These are phyloP conservation scores for Claviceps sp. DNA, from an alignment of 2,329 filamentous ascomycete genomes.

Conservation along the genomic window DNA sequence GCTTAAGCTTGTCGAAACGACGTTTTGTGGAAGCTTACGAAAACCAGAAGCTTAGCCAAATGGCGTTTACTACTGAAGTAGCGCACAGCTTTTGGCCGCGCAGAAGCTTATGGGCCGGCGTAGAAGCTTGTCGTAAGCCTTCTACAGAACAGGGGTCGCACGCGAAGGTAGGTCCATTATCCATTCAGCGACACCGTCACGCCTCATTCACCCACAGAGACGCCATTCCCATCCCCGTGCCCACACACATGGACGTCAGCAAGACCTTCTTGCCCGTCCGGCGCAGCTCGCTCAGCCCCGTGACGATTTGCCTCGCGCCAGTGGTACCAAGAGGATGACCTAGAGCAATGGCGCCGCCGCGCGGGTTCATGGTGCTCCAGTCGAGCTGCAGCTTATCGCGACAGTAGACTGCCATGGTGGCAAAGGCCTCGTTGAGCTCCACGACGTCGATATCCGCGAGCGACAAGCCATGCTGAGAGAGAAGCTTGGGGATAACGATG, in stretches of 20 bases:
- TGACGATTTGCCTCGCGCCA: constrained; percentile 72
- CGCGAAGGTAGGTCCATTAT: too few relatives aligned
- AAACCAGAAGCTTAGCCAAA: too few relatives aligned
- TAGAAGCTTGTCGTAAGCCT: too few relatives aligned
- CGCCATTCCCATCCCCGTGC: constrained; percentile 57
- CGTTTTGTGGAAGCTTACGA: too few relatives aligned
- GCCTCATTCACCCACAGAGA: constrained; percentile 50
- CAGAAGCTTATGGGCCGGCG: too few relatives aligned
- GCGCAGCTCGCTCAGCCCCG: constrained; percentile 72
- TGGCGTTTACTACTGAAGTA: too few relatives aligned
- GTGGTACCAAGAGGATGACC: constrained; percentile 74
- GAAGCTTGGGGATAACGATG: constrained; percentile 66
- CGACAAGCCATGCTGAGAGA: constrained; percentile 63
- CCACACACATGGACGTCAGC: constrained; percentile 81
- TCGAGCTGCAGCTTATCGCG: constrained; percentile 57
- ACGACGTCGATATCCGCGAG: constrained; percentile 77
- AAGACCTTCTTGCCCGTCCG: constrained; percentile 81
- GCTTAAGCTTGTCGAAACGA: too few relatives aligned
- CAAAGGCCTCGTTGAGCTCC: constrained; percentile 96
- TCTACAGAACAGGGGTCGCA: too few relatives aligned
- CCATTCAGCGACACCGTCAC: not conserved
- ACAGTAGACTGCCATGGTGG: constrained; percentile 95
- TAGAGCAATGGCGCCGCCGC: constrained; percentile 70
- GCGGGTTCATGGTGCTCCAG: constrained; percentile 64
- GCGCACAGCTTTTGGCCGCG: too few relatives aligned